Evolutionary conservation across 768 basidiomycete genomes (phyloP).

Genomic region (Lactarius hatsudake): DNA sequence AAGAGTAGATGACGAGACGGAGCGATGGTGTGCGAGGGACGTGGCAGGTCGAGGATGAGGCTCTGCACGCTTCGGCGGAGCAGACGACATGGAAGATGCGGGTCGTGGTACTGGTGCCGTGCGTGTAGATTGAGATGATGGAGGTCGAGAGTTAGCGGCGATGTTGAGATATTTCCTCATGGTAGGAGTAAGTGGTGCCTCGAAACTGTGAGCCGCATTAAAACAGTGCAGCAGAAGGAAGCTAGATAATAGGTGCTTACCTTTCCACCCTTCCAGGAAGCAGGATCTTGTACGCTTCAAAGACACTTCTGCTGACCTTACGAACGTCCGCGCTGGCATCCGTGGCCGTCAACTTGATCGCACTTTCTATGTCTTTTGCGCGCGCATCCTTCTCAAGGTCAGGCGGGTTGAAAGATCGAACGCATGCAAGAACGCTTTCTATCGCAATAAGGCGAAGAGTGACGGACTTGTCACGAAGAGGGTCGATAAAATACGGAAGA

Average conservation of each 20-base stretch:
- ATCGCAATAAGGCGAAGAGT: conserved; percentile 62
- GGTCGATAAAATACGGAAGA: conserved; percentile 56
- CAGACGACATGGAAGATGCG: conserved; percentile 18
- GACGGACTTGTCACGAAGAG: conserved; percentile 65
- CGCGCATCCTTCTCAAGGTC: conserved; percentile 69
- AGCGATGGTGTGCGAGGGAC: conserved; percentile 16
- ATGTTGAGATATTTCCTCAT: conserved; percentile 41
- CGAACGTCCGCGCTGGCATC: conserved; percentile 78
- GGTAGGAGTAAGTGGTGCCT: conserved; percentile 68
- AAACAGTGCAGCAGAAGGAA: conserved; percentile 5
- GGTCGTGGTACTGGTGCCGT: conserved; percentile 17
- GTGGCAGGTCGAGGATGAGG: conserved; percentile 23
- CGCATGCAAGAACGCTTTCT: conserved; percentile 60
- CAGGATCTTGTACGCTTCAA: conserved; percentile 70
- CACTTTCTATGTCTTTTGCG: conserved; percentile 62
- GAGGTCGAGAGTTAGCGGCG: conserved; percentile 20
- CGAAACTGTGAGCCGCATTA: conserved; percentile 50
- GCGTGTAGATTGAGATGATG: conserved; percentile 21
- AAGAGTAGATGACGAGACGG: conserved; percentile 17
- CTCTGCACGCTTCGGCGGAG: conserved; percentile 10
- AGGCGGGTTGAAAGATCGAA: conserved; percentile 77
- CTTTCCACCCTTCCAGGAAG: conserved; percentile 65
- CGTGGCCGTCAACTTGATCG: conserved; percentile 62
- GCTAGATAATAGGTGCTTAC: conserved; percentile 40
- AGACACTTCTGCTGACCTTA: conserved; percentile 64